A percentile compares a stretch with the other conserved stretches of the same genome.
These are phyloP conservation scores for Ceratocystis huliohia DNA, from an alignment of 2,329 filamentous ascomycete genomes.

Conservation along the genomic window DNA sequence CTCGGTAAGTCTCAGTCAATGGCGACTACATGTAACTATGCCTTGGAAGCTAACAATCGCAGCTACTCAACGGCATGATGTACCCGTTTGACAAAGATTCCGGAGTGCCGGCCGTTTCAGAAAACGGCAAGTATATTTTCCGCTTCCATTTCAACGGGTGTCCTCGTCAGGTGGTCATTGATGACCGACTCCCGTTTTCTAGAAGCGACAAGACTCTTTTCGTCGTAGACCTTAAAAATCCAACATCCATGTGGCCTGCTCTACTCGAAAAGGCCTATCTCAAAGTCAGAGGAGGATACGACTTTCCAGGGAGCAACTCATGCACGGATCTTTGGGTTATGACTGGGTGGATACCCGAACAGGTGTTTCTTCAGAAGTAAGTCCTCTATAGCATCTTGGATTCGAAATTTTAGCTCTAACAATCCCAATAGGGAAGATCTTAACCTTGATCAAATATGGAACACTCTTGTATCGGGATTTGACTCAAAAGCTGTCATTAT, in stretches of 20 bases:
- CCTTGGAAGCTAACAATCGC: not conserved
- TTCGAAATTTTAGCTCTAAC: not conserved
- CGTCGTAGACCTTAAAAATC: slow-evolving; percentile 75
- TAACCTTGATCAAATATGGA: slow-evolving; percentile 65
- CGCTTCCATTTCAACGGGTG: slow-evolving; percentile 95
- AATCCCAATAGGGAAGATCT: slow-evolving; percentile 52
- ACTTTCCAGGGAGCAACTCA: slow-evolving; percentile 95
- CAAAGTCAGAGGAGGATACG: slow-evolving; percentile 88
- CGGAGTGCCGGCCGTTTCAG: slow-evolving; percentile 49
- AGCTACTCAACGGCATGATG: slow-evolving; percentile 61
- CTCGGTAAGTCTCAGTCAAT: slow-evolving; percentile 39
- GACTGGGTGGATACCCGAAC: slow-evolving; percentile 93
- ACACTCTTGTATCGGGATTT: slow-evolving; percentile 60
- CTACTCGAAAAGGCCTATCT: slow-evolving; percentile 92
- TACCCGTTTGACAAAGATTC: slow-evolving; percentile 57
- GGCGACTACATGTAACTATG: not conserved
- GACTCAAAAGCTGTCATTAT: slow-evolving; percentile 68
- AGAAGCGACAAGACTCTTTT: slow-evolving; percentile 64
- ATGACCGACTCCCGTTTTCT: slow-evolving; percentile 74
- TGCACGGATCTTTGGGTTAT: slow-evolving; percentile 88
- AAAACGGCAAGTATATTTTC: slow-evolving; percentile 79
- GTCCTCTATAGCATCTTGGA: slow-evolving; percentile 14
- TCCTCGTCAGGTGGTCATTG: slow-evolving; percentile 73
- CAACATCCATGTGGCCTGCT: slow-evolving; percentile 76
- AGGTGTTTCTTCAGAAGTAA: slow-evolving; percentile 73